Evolutionary conservation across 1,284 basidiomycete genomes (phyloP).

Genomic region (Sanghuangporus sanghuang): DNA sequence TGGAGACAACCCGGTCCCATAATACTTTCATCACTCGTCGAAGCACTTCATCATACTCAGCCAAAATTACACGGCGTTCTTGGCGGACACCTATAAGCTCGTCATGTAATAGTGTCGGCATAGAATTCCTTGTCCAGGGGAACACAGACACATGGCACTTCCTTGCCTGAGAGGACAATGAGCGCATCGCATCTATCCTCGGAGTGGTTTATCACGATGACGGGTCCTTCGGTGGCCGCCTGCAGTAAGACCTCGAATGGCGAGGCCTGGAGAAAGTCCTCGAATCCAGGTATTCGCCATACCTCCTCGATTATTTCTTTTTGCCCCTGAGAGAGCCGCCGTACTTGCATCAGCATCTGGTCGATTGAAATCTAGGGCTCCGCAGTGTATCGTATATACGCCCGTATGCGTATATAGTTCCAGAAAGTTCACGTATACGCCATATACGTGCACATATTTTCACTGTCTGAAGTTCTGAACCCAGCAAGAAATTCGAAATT

Average conservation of each 20-base stretch:
- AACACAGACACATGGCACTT: not conserved
- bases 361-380: too few species aligned
- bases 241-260: slow-evolving; percentile 11
- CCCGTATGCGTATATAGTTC: too few species aligned
- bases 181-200: slow-evolving; percentile 2
- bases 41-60: slow-evolving; percentile 18
- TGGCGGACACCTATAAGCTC: not conserved
- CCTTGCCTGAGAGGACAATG: not conserved
- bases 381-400: too few species aligned
- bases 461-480: too few species aligned
- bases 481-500: too few species aligned
- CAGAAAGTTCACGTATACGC: too few species aligned
- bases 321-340: not conserved
- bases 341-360: not conserved
- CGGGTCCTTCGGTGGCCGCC: slow-evolving; percentile 10
- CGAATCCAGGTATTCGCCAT: slow-evolving; percentile 12
- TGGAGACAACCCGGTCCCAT: slow-evolving; percentile 30
- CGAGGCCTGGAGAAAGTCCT: slow-evolving; percentile 5
- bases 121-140: not conserved
- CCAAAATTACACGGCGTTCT: too few species aligned
- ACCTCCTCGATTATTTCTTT: not conserved
- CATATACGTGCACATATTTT: too few species aligned
- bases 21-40: slow-evolving; percentile 24
- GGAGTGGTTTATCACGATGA: slow-evolving; percentile 6
- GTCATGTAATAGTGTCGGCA: not conserved